Evolutionary conservation across 768 basidiomycete species (phyloP).

Genomic region (Termitomyces sp.): DNA sequence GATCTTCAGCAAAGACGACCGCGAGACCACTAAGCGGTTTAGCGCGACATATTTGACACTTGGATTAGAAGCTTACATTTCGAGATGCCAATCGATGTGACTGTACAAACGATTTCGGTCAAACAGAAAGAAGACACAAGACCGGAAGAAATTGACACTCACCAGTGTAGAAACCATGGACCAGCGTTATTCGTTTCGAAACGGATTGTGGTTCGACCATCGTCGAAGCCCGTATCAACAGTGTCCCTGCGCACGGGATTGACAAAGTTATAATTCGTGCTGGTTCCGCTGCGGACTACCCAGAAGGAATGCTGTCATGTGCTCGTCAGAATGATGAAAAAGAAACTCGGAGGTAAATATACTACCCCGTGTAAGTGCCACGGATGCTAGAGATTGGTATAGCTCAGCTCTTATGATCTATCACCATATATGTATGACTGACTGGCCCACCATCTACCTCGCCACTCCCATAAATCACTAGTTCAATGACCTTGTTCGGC

Average conservation of each 20-base stretch:
- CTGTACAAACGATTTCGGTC: not conserved
- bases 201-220: not conserved
- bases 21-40: not conserved
- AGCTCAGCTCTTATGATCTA: not conserved
- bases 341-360: not conserved
- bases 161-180: not conserved
- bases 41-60: no score
- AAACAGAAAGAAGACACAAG: not conserved
- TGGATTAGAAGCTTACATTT: not conserved
- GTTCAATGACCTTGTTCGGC: conserved; percentile 38
- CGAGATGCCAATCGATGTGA: not conserved
- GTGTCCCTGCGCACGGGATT: conserved; percentile 1
- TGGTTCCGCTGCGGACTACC: not conserved
- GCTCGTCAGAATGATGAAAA: not conserved
- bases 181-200: conserved; percentile 1
- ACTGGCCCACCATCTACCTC: not conserved
- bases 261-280: not conserved
- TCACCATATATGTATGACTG: not conserved
- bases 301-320: not conserved
- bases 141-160: not conserved
- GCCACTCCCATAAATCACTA: conserved; percentile 13
- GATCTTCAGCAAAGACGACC: conserved; percentile 6
- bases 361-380: not conserved
- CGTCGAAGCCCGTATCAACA: conserved; percentile 1
- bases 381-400: not conserved